Percentiles rank a stretch among this genome's conserved stretches.
phyloP scores from a whole-genome alignment of 495 filamentous ascomycete species.

The Hyaloscypha finlandica region DNA sequence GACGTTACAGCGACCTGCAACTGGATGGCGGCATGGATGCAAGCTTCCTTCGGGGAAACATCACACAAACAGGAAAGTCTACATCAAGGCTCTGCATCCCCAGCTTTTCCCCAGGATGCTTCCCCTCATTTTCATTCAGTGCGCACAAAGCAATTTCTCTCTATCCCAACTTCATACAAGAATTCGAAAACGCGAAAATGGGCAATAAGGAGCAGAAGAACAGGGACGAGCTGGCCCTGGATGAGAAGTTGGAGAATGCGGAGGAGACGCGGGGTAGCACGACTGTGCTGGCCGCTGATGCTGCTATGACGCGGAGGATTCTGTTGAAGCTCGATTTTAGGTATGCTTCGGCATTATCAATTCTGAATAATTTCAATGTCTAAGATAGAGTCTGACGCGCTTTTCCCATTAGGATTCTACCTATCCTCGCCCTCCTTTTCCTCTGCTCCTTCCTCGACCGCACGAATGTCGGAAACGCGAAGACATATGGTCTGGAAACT shows the following conservation, averaged over 20 bases:
- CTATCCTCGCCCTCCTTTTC: slow-evolving; percentile 67
- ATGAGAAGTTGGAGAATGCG: slow-evolving; percentile 20
- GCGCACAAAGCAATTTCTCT: not conserved
- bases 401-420: slow-evolving; percentile 42
- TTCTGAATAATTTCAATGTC: slow-evolving; percentile 4
- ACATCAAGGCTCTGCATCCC: not conserved
- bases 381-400: not conserved
- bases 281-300: slow-evolving; percentile 12
- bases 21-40: not conserved
- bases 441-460: slow-evolving; percentile 84
- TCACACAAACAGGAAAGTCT: slow-evolving; percentile 6
- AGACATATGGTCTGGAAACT: slow-evolving; percentile 68
- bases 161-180: too few relatives aligned
- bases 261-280: not conserved
- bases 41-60: not conserved
- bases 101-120: slow-evolving; percentile 22
- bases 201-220: not conserved
- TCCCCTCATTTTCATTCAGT: slow-evolving; percentile 21
- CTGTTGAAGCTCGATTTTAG: slow-evolving; percentile 57
- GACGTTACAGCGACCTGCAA: not conserved
- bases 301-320: slow-evolving; percentile 42
- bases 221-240: not conserved
- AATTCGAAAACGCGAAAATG: too few relatives aligned
- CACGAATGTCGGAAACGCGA: slow-evolving; percentile 86
- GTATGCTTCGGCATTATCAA: slow-evolving; percentile 34